Percentiles rank a stretch among this genome's conserved stretches.
Conservation (phyloP, 352 stramenopile species). For the Phytopythium aichiense region DNA sequence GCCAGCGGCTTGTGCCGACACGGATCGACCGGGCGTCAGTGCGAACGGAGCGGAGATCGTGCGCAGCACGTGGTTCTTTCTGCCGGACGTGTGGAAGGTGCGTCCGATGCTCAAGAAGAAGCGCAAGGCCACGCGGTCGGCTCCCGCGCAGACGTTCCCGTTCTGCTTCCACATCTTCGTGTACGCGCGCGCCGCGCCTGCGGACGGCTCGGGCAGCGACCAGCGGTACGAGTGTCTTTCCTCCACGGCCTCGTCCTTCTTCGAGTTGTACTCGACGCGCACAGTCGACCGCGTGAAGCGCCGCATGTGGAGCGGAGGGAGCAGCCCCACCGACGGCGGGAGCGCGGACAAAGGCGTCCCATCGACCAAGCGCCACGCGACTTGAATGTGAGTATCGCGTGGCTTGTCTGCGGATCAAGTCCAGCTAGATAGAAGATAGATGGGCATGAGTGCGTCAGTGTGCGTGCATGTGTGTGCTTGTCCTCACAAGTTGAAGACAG, state of each 20-base stretch:
- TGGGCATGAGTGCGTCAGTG: neutral
- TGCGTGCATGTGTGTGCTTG: neutral
- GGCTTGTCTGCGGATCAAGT: too few species aligned
- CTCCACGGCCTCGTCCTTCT: conserved; percentile 60
- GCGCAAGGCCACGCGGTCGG: conserved; percentile 78
- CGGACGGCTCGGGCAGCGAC: neutral
- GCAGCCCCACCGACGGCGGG: neutral
- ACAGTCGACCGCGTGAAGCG: conserved; percentile 81
- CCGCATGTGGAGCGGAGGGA: conserved; percentile 46
- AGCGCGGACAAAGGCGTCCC: neutral
- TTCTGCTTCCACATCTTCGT: conserved; percentile 86
- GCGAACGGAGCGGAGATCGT: conserved; percentile 11
- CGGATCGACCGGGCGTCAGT: neutral
- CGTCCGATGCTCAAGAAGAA: conserved; percentile 89
- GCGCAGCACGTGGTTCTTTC: conserved; percentile 82
- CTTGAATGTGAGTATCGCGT: conserved; percentile 9
- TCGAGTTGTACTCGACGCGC: conserved; percentile 82
- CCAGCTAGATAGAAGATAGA: neutral
- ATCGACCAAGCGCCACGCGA: conserved; percentile 2
- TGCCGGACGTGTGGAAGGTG: conserved; percentile 87
- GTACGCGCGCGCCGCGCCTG: conserved; percentile 31
- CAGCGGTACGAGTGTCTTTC: conserved; percentile 48
- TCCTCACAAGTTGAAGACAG: neutral
- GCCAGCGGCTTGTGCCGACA: conserved; percentile 2
- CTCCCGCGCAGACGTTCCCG: conserved; percentile 78